Evolutionary conservation across 495 filamentous ascomycete species (phyloP).

Genomic region (Penicillium silybi): DNA sequence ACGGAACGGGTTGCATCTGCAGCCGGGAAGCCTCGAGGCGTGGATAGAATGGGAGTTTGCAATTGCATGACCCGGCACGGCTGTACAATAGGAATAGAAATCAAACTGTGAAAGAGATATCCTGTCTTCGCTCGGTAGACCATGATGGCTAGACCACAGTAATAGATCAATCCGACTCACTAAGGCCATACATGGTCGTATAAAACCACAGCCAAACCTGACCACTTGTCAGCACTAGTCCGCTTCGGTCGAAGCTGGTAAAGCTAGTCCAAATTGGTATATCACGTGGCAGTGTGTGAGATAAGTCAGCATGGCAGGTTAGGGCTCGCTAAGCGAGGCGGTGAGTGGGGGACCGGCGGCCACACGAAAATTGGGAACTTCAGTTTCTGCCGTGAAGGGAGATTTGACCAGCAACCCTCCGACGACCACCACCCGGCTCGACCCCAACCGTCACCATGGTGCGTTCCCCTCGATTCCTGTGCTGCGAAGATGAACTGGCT

Average conservation of each 20-base stretch:
- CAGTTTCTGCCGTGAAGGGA: constrained; percentile 37
- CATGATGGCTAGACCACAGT: no score
- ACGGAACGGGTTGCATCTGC: neutral
- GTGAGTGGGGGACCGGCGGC: constrained; percentile 35
- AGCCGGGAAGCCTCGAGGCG: constrained; percentile 1
- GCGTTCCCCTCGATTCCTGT: constrained; percentile 31
- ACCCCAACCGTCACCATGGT: constrained; percentile 66
- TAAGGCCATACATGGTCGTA: no score
- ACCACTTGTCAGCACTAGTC: neutral
- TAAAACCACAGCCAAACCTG: no score
- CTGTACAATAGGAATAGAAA: constrained; percentile 25
- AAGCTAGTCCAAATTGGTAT: neutral
- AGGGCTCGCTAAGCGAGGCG: constrained; percentile 52
- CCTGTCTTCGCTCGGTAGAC: neutral
- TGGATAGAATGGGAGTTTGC: constrained; percentile 6
- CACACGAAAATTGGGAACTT: constrained; percentile 44
- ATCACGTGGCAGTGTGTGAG: neutral
- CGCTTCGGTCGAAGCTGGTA: no score
- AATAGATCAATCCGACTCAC: no score
- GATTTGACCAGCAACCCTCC: constrained; percentile 52
- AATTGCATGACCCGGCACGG: constrained; percentile 11
- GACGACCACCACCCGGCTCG: constrained; percentile 51
- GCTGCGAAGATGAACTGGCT: constrained; percentile 12
- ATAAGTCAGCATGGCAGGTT: constrained; percentile 24
- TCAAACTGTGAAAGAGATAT: neutral